These are phyloP conservation scores for Staphylotrichum longicolle DNA, from an alignment of 495 filamentous ascomycete genomes.

Conservation along the genomic window DNA sequence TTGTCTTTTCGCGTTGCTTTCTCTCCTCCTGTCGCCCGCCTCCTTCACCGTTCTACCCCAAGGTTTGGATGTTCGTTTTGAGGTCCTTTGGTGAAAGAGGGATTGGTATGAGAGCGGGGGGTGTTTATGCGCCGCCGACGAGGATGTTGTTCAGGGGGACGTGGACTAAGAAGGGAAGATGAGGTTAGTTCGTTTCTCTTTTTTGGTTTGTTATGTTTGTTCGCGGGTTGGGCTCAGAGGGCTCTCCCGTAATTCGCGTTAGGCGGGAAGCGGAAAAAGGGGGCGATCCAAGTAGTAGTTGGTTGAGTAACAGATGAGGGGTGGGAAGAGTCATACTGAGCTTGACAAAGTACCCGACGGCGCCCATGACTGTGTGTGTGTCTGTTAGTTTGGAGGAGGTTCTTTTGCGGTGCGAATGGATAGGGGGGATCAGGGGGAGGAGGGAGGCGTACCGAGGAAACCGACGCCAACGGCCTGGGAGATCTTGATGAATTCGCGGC, in stretches of 20 bases:
- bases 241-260: neutral
- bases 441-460: conserved; percentile 32
- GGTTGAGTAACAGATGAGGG: neutral
- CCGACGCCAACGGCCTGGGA: conserved; percentile 87
- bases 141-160: conserved; percentile 48
- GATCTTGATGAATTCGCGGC: conserved; percentile 89
- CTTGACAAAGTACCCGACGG: conserved; percentile 90
- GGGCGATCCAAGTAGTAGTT: too few species aligned
- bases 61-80: neutral
- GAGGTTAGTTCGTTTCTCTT: neutral
- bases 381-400: neutral
- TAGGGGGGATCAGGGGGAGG: neutral
- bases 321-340: conserved; percentile 57
- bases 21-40: too few species aligned
- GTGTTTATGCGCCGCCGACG: conserved; percentile 44
- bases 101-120: neutral
- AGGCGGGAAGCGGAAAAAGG: too few species aligned
- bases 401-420: neutral
- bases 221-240: neutral
- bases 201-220: neutral
- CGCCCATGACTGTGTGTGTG: conserved; percentile 32
- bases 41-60: too few species aligned
- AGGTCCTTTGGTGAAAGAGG: too few species aligned
- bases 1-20: too few species aligned
- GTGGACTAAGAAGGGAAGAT: conserved; percentile 28